phyloP scores from a whole-genome alignment of 148 eudicot species.

The Oxyria digyna region DNA sequence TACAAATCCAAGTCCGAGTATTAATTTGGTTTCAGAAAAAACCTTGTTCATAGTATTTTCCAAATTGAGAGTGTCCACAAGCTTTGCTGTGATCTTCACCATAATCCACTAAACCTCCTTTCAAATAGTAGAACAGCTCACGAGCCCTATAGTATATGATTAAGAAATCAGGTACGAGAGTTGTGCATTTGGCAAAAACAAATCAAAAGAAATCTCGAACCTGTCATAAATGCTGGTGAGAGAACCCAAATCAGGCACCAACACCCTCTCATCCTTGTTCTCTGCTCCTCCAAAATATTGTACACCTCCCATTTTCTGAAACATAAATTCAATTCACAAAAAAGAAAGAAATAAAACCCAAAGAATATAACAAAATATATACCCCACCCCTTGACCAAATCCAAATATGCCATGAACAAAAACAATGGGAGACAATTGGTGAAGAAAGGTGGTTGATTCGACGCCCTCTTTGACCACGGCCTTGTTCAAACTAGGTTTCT shows the following conservation, averaged over 20 bases:
- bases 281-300: constrained; percentile 94
- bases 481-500: constrained; percentile 22
- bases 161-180: neutral
- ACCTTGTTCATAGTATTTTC: constrained; percentile 75
- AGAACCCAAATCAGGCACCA: constrained; percentile 94
- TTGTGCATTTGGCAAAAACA: neutral
- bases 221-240: constrained; percentile 86
- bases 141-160: constrained; percentile 71
- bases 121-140: constrained; percentile 87
- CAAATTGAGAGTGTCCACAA: constrained; percentile 80
- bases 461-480: constrained; percentile 20
- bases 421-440: constrained; percentile 84
- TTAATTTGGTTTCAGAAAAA: too few relatives aligned
- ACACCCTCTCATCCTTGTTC: constrained; percentile 88
- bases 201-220: constrained; percentile 19
- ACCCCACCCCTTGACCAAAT: constrained; percentile 99
- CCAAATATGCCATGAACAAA: constrained; percentile 92
- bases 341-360: neutral
- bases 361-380: constrained; percentile 8
- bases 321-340: neutral
- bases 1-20: neutral
- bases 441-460: constrained; percentile 9
- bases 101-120: constrained; percentile 96
- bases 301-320: constrained; percentile 72
- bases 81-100: constrained; percentile 90